These are phyloP conservation scores for Oryza meridionalis DNA, from an alignment of 176 grass and related monocot genomes.

Conservation along the genomic window DNA sequence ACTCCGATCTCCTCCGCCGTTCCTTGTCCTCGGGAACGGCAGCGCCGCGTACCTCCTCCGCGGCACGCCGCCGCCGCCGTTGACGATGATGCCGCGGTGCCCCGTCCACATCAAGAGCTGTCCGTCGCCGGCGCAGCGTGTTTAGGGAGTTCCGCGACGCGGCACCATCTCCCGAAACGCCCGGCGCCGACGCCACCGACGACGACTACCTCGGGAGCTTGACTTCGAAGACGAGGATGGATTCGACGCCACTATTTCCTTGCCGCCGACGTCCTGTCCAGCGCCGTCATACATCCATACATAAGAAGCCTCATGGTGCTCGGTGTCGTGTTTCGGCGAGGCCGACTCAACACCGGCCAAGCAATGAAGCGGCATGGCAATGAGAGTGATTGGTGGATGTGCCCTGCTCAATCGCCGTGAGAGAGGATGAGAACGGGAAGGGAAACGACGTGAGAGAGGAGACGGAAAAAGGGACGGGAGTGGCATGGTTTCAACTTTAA, in stretches of 20 bases:
- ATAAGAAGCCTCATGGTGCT: too few species aligned
- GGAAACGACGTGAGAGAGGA: too few species aligned
- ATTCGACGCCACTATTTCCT: slow-evolving; percentile 26
- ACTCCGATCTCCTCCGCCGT: slow-evolving; percentile 76
- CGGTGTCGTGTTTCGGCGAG: slow-evolving; percentile 34
- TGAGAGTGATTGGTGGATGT: slow-evolving; percentile 71
- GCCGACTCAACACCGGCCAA: slow-evolving; percentile 39
- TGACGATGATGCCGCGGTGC: slow-evolving; percentile 1
- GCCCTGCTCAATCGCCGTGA: slow-evolving; percentile 17
- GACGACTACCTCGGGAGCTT: slow-evolving; percentile 49
- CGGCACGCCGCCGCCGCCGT: slow-evolving; percentile 8
- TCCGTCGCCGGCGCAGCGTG: slow-evolving; percentile 47
- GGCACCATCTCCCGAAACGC: slow-evolving; percentile 27
- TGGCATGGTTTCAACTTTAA: too few species aligned
- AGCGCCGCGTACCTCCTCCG: slow-evolving; percentile 73
- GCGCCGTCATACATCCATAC: too few species aligned
- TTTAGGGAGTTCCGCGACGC: slow-evolving; percentile 58
- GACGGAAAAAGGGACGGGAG: too few species aligned
- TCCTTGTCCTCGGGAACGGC: slow-evolving; percentile 62
- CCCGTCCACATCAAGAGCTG: slow-evolving; percentile 28
- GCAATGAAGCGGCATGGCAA: slow-evolving; percentile 59
- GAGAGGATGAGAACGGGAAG: too few species aligned
- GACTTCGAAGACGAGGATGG: slow-evolving; percentile 58
- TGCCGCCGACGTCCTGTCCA: too few species aligned
- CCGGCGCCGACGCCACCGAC: slow-evolving; percentile 22